These are phyloP conservation scores for Fusarium hainanense DNA, from an alignment of 2,329 filamentous ascomycete species.

Conservation along the genomic window DNA sequence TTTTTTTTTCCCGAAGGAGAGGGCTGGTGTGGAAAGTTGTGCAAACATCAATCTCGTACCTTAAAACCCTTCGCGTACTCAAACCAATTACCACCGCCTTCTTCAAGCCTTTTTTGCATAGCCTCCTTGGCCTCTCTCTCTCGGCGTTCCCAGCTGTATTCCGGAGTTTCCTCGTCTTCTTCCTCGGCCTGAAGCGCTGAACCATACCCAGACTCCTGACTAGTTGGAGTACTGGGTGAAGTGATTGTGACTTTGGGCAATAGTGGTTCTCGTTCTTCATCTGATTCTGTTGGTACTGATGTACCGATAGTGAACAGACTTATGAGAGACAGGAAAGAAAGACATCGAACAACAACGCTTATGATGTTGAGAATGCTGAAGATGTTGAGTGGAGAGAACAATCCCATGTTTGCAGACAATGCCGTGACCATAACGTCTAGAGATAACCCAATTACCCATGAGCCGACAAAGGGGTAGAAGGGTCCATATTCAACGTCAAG, in stretches of 20 bases:
- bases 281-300: constrained; percentile 49
- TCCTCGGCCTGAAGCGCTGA: constrained; percentile 54
- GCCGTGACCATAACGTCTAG: constrained; percentile 64
- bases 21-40: background rate
- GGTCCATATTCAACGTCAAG: constrained; percentile 61
- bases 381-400: constrained; percentile 3
- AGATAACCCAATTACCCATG: constrained; percentile 67
- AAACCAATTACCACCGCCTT: constrained; percentile 81
- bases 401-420: constrained; percentile 26
- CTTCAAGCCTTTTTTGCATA: constrained; percentile 75
- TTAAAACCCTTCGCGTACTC: constrained; percentile 79
- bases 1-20: background rate
- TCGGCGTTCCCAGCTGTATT: constrained; percentile 66
- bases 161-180: constrained; percentile 55
- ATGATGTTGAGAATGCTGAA: constrained; percentile 44
- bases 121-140: constrained; percentile 66
- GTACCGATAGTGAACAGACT: constrained; percentile 24
- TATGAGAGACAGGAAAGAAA: constrained; percentile 36
- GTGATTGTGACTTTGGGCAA: constrained; percentile 53
- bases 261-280: constrained; percentile 70
- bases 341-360: constrained; percentile 32
- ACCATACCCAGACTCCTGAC: constrained; percentile 54
- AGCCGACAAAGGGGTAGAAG: constrained; percentile 73
- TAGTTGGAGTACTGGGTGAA: constrained; percentile 40
- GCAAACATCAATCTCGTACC: constrained; percentile 49